phyloP scores from a whole-genome alignment of 192 early-diverging fungal species.

The Nowakowskiella sp. region DNA sequence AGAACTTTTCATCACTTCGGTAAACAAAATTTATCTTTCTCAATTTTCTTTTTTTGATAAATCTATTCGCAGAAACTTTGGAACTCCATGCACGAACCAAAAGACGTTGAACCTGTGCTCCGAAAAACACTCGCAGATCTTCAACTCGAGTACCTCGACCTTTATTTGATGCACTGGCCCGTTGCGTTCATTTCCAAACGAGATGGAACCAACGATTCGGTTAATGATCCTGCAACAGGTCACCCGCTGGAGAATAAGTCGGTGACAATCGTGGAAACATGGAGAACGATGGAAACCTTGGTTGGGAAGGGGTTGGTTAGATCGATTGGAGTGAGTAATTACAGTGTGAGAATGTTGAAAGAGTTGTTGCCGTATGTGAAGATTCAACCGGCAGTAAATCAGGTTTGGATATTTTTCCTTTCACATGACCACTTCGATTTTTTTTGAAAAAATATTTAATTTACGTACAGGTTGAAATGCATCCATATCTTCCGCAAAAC shows the following conservation, averaged over 20 bases:
- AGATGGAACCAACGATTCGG: slow-evolving; percentile 22
- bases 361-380: slow-evolving; percentile 55
- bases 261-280: slow-evolving; percentile 62
- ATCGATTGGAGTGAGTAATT: slow-evolving; percentile 85
- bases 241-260: slow-evolving; percentile 7
- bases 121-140: slow-evolving; percentile 61
- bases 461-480: slow-evolving; percentile 57
- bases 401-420: slow-evolving; percentile 33
- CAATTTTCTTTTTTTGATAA: too few relatives aligned
- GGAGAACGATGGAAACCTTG: slow-evolving; percentile 73
- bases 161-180: slow-evolving; percentile 85
- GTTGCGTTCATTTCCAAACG: slow-evolving; percentile 39
- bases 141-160: slow-evolving; percentile 66
- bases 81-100: slow-evolving; percentile 52
- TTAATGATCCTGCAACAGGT: slow-evolving; percentile 43
- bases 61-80: too few relatives aligned
- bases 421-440: too few relatives aligned
- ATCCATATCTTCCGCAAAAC: slow-evolving; percentile 63
- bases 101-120: slow-evolving; percentile 52
- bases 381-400: slow-evolving; percentile 75
- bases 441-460: too few relatives aligned
- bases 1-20: slow-evolving; percentile 77
- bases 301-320: slow-evolving; percentile 61
- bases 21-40: too few relatives aligned
- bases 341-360: slow-evolving; percentile 45